Base-by-base conservation (phyloP, 129 eudicot genomes). In the Logfia minima region DNA sequence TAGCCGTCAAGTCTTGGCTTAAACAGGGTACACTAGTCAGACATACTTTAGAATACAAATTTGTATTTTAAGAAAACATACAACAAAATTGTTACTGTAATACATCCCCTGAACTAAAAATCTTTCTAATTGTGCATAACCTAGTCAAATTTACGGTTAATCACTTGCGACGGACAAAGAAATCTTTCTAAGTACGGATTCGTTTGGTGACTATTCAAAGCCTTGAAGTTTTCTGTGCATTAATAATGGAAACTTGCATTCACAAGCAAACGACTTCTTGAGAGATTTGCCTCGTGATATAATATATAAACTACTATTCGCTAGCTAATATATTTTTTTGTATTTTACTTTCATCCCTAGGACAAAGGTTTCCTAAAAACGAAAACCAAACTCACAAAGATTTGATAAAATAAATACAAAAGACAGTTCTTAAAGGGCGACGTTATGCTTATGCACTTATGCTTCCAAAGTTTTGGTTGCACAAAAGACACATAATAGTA, bases 391-490 rank as follows among this genome's bases (percentile, higher is more conserved):
- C n/a, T 68, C 9, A 32, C 65, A 29, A 71, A 22, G 32, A 60
- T 41, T 23, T 11, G 48, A 79, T 51, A 11, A 37, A 31, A 61
- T 61, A 70, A 45, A 53, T 71, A 72, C 75, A 69, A 69, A 70
- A 68, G 62, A 78, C 59, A 39, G 29, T 26, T 77, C 31, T 58
- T 37, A 26, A 68, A n/a, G 26, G 76, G 8, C 29, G 45, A 58
- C 18, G 22, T 56, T 24, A 77, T 59, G 68, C 29, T 22, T 77
- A 77, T 31, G 17, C 31, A 17, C n/a, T 63, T 24, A 28, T 35
- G 37, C 80, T 35, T 35, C 75, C 74, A 77, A 68, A 55, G 59
- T 56, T 77, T 55, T 37, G 68, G 81, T 43, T 22, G 60, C 71
- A 41, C 21, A 77, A 68, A 68, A 24, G 69, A 55, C 68, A 59